These are phyloP conservation scores for Nicotiana tomentosiformis DNA, from an alignment of 257 asterid species.

Conservation along the genomic window DNA sequence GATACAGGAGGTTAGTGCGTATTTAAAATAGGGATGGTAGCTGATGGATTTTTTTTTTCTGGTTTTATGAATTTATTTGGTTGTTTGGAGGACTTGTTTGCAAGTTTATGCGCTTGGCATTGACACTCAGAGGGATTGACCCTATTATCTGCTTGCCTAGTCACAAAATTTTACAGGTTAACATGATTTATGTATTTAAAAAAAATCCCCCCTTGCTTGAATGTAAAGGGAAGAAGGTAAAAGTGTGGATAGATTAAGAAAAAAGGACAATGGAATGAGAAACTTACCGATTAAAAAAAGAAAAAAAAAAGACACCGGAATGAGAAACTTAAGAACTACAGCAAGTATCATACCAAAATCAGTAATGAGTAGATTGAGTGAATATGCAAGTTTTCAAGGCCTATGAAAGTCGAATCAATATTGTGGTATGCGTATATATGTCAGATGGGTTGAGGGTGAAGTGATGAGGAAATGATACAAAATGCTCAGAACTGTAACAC, in stretches of 20 bases:
- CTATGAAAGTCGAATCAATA: background rate
- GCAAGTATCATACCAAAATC: background rate
- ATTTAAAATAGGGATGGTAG: background rate
- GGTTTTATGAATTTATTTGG: background rate
- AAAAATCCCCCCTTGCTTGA: background rate
- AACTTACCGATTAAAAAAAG: background rate
- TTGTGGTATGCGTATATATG: background rate
- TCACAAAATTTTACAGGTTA: background rate
- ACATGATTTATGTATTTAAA: background rate
- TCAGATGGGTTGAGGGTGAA: background rate
- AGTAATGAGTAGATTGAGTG: background rate
- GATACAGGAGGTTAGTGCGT: constrained; percentile 51
- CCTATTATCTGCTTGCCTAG: background rate
- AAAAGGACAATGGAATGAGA: background rate
- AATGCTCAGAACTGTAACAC: background rate
- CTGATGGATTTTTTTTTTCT: constrained; percentile 6
- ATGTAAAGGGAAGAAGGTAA: background rate
- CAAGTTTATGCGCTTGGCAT: background rate
- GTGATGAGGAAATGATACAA: background rate
- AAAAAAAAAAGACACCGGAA: background rate
- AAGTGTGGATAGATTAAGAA: background rate
- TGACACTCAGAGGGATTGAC: background rate
- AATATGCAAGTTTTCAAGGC: background rate
- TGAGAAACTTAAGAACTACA: background rate
- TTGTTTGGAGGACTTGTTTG: background rate